Evolutionary conservation across 768 basidiomycete genomes (phyloP).

Genomic region (Hygrocybe punicea): DNA sequence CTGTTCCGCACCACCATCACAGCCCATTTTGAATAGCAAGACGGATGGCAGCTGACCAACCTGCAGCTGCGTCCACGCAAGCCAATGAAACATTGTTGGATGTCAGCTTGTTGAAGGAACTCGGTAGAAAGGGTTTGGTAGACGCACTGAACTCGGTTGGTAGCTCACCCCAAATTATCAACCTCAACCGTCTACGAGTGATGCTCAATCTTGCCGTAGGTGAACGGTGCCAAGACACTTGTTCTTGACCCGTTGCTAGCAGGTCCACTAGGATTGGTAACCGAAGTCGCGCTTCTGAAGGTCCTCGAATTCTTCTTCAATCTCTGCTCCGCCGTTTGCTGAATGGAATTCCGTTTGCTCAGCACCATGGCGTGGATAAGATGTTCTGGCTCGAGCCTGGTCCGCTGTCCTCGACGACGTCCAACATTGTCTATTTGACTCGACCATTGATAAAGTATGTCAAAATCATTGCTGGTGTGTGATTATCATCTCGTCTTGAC

Average conservation of each 20-base stretch:
- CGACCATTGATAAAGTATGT: constrained; percentile 81
- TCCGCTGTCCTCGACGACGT: constrained; percentile 73
- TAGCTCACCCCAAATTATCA: constrained; percentile 1
- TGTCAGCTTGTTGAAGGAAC: constrained; percentile 66
- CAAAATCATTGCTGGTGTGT: constrained; percentile 87
- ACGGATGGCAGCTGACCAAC: constrained; percentile 33
- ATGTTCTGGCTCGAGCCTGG: constrained; percentile 99
- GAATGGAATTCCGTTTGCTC: neutral
- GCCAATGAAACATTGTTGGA: constrained; percentile 48
- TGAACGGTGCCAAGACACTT: constrained; percentile 92
- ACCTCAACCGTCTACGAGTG: no score
- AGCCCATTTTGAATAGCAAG: no score
- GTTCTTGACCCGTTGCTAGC: constrained; percentile 87
- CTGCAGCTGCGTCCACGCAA: constrained; percentile 33
- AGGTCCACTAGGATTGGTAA: constrained; percentile 91
- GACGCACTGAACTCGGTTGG: constrained; percentile 80
- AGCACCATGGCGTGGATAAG: constrained; percentile 99
- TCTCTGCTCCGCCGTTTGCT: neutral
- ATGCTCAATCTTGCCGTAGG: constrained; percentile 40
- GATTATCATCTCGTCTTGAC: constrained; percentile 11
- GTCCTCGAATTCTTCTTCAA: constrained; percentile 36
- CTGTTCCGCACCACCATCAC: no score
- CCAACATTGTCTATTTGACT: constrained; percentile 91
- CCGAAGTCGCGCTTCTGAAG: constrained; percentile 90
- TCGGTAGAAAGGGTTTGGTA: constrained; percentile 75